These are phyloP conservation scores for Boletus smithii DNA, from an alignment of 1,284 basidiomycete species.

Conservation along the genomic window DNA sequence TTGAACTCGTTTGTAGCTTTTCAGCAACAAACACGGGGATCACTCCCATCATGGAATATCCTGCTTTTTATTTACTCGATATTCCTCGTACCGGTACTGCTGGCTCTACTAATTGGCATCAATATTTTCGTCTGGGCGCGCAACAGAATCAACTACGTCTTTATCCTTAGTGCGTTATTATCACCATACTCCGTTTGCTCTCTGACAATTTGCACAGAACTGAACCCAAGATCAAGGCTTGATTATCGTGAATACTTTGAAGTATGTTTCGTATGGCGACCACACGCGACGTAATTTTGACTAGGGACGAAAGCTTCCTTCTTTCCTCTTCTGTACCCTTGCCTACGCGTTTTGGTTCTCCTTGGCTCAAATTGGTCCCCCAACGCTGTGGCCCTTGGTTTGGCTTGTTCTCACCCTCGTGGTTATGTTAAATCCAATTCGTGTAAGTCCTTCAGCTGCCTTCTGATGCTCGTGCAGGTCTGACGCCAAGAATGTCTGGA, in stretches of 20 bases:
- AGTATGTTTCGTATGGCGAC: constrained; percentile 37
- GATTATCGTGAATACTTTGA: constrained; percentile 85
- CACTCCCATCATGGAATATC: constrained; percentile 69
- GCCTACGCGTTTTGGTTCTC: constrained; percentile 85
- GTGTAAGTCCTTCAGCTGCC: constrained; percentile 43
- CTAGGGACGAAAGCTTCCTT: constrained; percentile 58
- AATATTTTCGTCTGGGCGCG: constrained; percentile 79
- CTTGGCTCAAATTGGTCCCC: constrained; percentile 60
- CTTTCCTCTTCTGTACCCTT: constrained; percentile 73
- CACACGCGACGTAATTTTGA: constrained; percentile 3
- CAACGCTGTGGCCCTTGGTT: constrained; percentile 73
- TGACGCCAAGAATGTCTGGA: background rate
- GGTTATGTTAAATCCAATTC: constrained; percentile 77
- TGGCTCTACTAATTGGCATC: constrained; percentile 75
- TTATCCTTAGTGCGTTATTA: constrained; percentile 73
- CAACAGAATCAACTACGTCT: constrained; percentile 83
- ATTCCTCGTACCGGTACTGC: constrained; percentile 72
- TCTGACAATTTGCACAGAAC: constrained; percentile 44
- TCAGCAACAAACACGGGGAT: constrained; percentile 51
- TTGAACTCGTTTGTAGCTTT: constrained; percentile 45
- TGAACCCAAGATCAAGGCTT: constrained; percentile 72
- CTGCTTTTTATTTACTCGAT: constrained; percentile 82
- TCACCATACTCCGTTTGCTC: background rate
- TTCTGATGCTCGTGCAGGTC: background rate
- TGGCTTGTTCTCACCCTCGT: constrained; percentile 71